Base-by-base conservation (phyloP, 2,329 filamentous ascomycete genomes). In the Claviceps fusiformis region DNA sequence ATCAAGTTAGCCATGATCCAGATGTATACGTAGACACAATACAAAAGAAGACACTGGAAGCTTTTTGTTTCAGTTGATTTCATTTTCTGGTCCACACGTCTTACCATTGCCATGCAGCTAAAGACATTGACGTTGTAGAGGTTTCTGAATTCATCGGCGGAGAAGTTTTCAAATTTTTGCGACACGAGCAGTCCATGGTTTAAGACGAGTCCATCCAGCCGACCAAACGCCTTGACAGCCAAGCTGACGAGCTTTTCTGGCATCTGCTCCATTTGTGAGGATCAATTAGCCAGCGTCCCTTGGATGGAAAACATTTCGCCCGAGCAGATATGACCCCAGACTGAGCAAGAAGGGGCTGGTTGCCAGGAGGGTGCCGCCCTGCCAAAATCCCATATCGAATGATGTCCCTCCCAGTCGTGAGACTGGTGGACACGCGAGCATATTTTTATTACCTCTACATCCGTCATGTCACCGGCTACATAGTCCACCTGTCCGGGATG, bases 121-220 rank as follows among this genome's bases (percentile, higher is more conserved):
- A 96, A 90, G 62, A 97, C 82, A 67, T 97, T 97, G 58, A 89
- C 75, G 62, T 95, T 85, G 69, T 89, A 96, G 9, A 79, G 75
- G 2, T 73, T 70, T 63, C 82, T 85, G 88, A 91, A 96, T 58
- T 87, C 84, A 43, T 86, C 82, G 0, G 82, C 65, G n/a, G 80
- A 79, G 17, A 78, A 76, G 55, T 92, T 80, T 3, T 73, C 81
- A 48, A 97, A 73, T 52, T 80, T 81, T 46, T 95, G 83, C 1
- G 89, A 87, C n/a, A 82, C 79, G 48, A 98, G 71, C 0, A 83
- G 75, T 24, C 90, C 91, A 66, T 98, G 93, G 68, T 97, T 97
- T 58, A 97, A 73, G 13, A 98, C 81, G 48, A 98, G 67, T 1
- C 84, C 86, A 65, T 98, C 90, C 5, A 98, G 71, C 51, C 74